Percentiles rank a stretch among this genome's conserved stretches.
These are phyloP conservation scores for Fusarium pseudoanthophilum DNA, from an alignment of 2,329 filamentous ascomycete genomes.

Conservation along the genomic window DNA sequence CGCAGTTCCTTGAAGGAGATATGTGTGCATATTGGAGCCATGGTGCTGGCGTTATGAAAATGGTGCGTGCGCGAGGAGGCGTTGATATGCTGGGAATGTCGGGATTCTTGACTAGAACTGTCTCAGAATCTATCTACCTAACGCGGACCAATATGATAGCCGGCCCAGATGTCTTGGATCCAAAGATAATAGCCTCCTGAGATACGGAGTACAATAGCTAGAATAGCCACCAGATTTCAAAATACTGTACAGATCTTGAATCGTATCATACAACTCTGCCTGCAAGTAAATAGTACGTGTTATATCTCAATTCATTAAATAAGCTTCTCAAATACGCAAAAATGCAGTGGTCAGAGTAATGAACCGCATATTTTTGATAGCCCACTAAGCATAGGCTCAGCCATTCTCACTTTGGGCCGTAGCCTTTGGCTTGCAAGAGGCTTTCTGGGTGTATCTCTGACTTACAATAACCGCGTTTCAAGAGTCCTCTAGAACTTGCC, in stretches of 20 bases:
- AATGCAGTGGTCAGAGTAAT: fast-evolving
- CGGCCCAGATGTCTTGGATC: not conserved
- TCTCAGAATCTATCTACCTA: slow-evolving; percentile 12
- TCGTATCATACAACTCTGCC: no score
- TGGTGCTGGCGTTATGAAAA: slow-evolving; percentile 11
- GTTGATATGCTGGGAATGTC: slow-evolving; percentile 19
- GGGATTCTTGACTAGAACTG: slow-evolving; percentile 9
- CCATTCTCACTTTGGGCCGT: not conserved
- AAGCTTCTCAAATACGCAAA: fast-evolving
- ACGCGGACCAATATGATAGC: not conserved
- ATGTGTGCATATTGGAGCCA: slow-evolving; percentile 6
- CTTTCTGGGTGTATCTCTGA: fast-evolving
- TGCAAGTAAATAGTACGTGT: not conserved
- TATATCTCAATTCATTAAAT: not conserved
- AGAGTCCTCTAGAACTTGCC: not conserved
- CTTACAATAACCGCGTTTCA: not conserved
- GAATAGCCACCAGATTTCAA: not conserved
- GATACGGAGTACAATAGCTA: fast-evolving
- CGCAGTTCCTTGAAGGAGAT: slow-evolving; percentile 10
- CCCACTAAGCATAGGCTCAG: not conserved
- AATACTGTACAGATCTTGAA: fast-evolving
- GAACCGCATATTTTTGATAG: fast-evolving
- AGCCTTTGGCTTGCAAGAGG: no score
- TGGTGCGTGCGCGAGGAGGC: slow-evolving; percentile 10
- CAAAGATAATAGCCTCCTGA: not conserved